A percentile compares a stretch with the other conserved stretches of the same genome.
These are phyloP conservation scores for Fonsecaea multimorphosa DNA, from an alignment of 2,329 filamentous ascomycete genomes.

Conservation along the genomic window DNA sequence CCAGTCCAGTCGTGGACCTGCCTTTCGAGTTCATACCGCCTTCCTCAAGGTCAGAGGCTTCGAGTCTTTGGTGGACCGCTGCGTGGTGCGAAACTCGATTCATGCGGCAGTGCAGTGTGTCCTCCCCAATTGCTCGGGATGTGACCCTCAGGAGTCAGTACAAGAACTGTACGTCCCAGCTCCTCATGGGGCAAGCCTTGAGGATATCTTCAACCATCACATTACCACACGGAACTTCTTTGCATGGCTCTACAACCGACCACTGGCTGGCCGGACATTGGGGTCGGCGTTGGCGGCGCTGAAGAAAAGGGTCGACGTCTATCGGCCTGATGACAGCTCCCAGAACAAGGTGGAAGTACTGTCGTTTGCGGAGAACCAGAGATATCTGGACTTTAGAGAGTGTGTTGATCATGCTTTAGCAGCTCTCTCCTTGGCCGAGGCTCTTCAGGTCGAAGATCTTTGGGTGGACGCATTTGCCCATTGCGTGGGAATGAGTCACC, in stretches of 20 bases:
- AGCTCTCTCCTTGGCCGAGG: slow-evolving; percentile 70
- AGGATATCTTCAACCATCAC: slow-evolving; percentile 38
- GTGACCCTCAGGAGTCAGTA: slow-evolving; percentile 30
- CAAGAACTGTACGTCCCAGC: slow-evolving; percentile 40
- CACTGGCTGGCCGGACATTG: slow-evolving; percentile 54
- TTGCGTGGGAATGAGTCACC: slow-evolving; percentile 71
- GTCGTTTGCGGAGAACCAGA: slow-evolving; percentile 70
- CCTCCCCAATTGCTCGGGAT: slow-evolving; percentile 36
- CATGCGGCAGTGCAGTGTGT: slow-evolving; percentile 32
- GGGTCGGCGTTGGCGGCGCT: slow-evolving; percentile 69
- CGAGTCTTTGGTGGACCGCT: slow-evolving; percentile 35
- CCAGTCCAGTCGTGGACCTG: slow-evolving; percentile 40
- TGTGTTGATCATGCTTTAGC: slow-evolving; percentile 72
- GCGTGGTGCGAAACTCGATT: slow-evolving; percentile 34
- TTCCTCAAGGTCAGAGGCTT: slow-evolving; percentile 36
- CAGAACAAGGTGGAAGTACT: slow-evolving; percentile 68
- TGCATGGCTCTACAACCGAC: slow-evolving; percentile 39
- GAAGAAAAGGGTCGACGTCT: slow-evolving; percentile 69
- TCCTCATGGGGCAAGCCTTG: slow-evolving; percentile 30
- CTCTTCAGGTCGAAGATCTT: slow-evolving; percentile 66
- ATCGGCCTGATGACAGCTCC: slow-evolving; percentile 56
- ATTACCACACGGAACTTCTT: slow-evolving; percentile 41
- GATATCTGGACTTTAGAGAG: slow-evolving; percentile 71
- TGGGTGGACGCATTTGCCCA: slow-evolving; percentile 78
- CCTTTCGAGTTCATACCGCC: slow-evolving; percentile 38